A percentile compares a stretch with the other conserved stretches of the same genome.
These are phyloP conservation scores for Jimgerdemannia flammicorona DNA, from an alignment of 192 early-diverging fungal genomes.

Conservation along the genomic window DNA sequence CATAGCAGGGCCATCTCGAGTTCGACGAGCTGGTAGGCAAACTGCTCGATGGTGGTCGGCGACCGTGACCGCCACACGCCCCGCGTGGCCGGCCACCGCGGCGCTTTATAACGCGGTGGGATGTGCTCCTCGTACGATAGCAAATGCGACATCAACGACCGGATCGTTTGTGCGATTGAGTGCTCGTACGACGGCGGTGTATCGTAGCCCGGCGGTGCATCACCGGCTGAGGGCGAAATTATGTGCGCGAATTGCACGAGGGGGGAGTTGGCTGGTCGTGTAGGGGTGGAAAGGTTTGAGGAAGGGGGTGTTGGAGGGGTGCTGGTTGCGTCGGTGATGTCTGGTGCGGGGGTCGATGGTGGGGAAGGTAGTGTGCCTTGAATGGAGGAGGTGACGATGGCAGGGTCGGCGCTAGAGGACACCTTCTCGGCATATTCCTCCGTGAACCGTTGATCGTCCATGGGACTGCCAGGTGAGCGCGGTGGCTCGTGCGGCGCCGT, in stretches of 20 bases:
- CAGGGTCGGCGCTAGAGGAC: not conserved
- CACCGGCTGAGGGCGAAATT: not conserved
- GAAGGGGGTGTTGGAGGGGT: not conserved
- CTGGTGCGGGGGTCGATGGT: not conserved
- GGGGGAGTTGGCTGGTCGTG: not conserved
- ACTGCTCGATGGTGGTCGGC: constrained; percentile 26
- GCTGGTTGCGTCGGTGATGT: not conserved
- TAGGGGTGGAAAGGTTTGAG: not conserved
- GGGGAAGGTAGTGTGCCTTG: not conserved
- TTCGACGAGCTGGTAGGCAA: constrained; percentile 29
- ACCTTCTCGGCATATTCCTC: not conserved
- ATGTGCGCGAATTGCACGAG: not conserved
- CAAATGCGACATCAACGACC: constrained; percentile 14
- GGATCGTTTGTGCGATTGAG: constrained; percentile 20
- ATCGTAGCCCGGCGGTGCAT: constrained; percentile 6
- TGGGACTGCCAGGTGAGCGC: not conserved
- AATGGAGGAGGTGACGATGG: not conserved
- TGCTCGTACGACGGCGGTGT: constrained; percentile 31
- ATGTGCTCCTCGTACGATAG: constrained; percentile 25
- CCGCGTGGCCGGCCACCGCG: constrained; percentile 24
- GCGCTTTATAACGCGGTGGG: constrained; percentile 27
- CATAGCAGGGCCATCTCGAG: constrained; percentile 33
- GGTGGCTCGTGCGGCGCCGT: not conserved
- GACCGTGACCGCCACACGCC: constrained; percentile 15
- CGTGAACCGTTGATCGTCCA: not conserved